Evolutionary conservation across 371 early-diverging fungal genomes (phyloP), one percentile per base, ranked within the genome.

Genomic region (Rhizopus delemar): DNA sequence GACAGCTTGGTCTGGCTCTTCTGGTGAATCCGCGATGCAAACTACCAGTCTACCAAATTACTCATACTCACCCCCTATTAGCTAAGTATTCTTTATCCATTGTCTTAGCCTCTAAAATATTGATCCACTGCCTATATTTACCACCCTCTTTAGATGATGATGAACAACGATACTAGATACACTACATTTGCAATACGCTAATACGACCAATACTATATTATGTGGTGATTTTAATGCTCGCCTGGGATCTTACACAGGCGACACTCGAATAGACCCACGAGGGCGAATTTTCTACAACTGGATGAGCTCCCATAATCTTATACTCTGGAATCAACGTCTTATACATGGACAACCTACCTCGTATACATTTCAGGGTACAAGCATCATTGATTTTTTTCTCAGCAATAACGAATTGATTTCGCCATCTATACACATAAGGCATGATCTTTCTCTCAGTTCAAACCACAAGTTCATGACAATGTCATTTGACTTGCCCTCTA

Each of bases 191-290:
- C 11, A 7, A 7, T 8, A 8, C 38, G 8, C 33, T 36, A 32
- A 12, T 43, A n/a, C 31, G 3, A 11, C 28, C 15, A 38, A 41
- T 15, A 59, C 59, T 7, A 60, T 60, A 5, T 1, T 60, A 4
- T 60, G 53, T 29, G 53, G 53, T 31, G 54, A 60, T 28, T 57
- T 62, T n/a, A 62, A 62, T 56, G 57, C 57, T 31, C 43, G 57
- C 3, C 36, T 55, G 0, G 62, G 62, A 3, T 1, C 9, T 15
- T 9, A 51, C 8, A 45, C 38, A 52, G 53, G 62, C 15, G 62
- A 56, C 46, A 13, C 28, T 13, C 13, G 8, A 3, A n/a, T 22
- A 22, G 22, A 22, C 51, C 11, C 49, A 36, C 51, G 51, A 34
- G 51, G 51, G 5, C 12, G 8, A 12, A 55, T 3, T 2, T 2